These are phyloP conservation scores for Tylopilus balloui DNA, from an alignment of 768 basidiomycete genomes.

Conservation along the genomic window DNA sequence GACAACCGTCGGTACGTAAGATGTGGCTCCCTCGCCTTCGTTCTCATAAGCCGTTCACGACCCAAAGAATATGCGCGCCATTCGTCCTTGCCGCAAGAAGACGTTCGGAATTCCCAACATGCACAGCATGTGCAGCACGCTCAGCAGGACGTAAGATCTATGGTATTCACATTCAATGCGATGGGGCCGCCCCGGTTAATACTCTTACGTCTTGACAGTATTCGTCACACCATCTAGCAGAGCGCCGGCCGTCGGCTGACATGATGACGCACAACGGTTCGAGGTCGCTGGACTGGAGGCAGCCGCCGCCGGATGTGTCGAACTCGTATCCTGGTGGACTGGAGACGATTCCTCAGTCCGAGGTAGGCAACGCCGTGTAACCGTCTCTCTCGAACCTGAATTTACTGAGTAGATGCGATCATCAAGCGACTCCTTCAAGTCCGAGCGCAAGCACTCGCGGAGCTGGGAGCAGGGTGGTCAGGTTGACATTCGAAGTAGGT, in stretches of 20 bases:
- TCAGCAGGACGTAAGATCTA: slow-evolving; percentile 33
- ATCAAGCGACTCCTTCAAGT: slow-evolving; percentile 37
- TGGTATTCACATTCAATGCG: slow-evolving; percentile 10
- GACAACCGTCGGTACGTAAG: slow-evolving; percentile 32
- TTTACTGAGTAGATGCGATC: slow-evolving; percentile 34
- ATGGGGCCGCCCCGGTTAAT: slow-evolving; percentile 23
- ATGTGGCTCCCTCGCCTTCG: slow-evolving; percentile 4
- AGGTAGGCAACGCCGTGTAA: slow-evolving; percentile 23
- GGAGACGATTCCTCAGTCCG: slow-evolving; percentile 32
- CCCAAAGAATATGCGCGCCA: slow-evolving; percentile 34
- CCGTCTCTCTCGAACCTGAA: slow-evolving; percentile 22
- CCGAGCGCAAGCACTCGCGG: slow-evolving; percentile 55
- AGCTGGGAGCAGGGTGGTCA: slow-evolving; percentile 53
- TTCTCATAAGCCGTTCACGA: slow-evolving; percentile 22
- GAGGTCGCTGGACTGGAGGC: slow-evolving; percentile 32
- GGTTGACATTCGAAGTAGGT: slow-evolving; percentile 31
- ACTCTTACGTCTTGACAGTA: slow-evolving; percentile 23
- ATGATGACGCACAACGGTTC: slow-evolving; percentile 35
- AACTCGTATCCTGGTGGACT: slow-evolving; percentile 27
- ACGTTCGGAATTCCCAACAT: slow-evolving; percentile 28
- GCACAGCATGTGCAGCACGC: slow-evolving; percentile 27
- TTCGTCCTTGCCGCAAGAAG: slow-evolving; percentile 30
- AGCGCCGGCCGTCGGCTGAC: slow-evolving; percentile 30
- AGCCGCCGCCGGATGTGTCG: slow-evolving; percentile 31
- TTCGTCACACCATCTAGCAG: slow-evolving; percentile 32